Evolutionary conservation across 805 yeast species (phyloP).

Genomic region (Spathaspora arborariae): DNA sequence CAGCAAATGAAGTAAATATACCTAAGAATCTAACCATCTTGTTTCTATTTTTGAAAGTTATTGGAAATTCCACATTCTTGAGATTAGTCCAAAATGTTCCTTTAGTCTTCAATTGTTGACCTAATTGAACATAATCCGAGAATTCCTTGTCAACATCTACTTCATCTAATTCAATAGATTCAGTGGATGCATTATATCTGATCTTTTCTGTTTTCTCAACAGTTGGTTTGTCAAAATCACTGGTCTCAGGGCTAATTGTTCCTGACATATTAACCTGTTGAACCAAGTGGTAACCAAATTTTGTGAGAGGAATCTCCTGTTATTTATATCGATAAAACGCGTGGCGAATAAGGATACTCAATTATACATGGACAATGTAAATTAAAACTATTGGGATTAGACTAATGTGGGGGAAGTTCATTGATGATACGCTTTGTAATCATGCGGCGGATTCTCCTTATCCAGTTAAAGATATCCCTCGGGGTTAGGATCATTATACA

Average conservation of each 20-base stretch:
- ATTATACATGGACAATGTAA: too few species aligned
- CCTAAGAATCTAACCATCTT: constrained; percentile 50
- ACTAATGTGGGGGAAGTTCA: neutral
- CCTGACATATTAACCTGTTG: neutral
- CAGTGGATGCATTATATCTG: neutral
- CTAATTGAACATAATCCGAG: constrained; percentile 27
- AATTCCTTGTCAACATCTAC: constrained; percentile 34
- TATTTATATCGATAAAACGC: neutral
- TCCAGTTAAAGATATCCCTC: too few species aligned
- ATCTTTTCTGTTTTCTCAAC: neutral
- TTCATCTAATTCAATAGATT: neutral
- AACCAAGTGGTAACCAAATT: neutral
- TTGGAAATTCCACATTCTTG: constrained; percentile 30
- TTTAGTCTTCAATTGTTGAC: constrained; percentile 24
- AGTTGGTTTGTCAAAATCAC: neutral
- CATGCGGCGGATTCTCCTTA: neutral
- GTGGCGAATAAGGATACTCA: too few species aligned
- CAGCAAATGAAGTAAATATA: constrained; percentile 58
- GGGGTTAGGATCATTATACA: too few species aligned
- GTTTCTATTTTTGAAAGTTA: constrained; percentile 42
- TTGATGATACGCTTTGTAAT: neutral
- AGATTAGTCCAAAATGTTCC: constrained; percentile 37
- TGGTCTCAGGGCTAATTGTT: neutral
- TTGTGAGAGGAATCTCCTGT: neutral
- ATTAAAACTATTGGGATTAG: too few species aligned